Conservation (phyloP, 2,329 filamentous ascomycete species). For the Pseudogymnoascus sp. region DNA sequence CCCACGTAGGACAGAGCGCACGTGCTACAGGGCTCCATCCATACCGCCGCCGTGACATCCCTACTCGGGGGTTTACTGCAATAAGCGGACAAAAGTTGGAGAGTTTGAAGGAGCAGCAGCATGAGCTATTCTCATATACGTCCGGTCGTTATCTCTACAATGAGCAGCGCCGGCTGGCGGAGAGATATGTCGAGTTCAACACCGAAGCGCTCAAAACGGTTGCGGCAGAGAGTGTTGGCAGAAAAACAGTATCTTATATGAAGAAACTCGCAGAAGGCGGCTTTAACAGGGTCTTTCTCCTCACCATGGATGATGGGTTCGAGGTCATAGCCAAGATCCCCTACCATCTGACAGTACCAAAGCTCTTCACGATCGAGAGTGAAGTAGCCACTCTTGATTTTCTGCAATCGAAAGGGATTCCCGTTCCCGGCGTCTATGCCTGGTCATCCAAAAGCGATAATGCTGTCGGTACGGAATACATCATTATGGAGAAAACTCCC, state of each 20-base stretch:
- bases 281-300: slow-evolving; percentile 13
- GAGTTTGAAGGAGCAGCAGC: neutral
- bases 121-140: neutral
- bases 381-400: slow-evolving; percentile 17
- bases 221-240: slow-evolving; percentile 11
- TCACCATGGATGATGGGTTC: slow-evolving; percentile 13
- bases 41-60: neutral
- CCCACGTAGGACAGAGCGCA: too few species aligned
- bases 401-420: slow-evolving; percentile 28
- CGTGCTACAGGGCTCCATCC: neutral
- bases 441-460: slow-evolving; percentile 31
- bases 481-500: slow-evolving; percentile 31
- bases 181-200: slow-evolving; percentile 11
- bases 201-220: slow-evolving; percentile 10
- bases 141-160: slow-evolving; percentile 9
- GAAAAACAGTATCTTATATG: slow-evolving; percentile 3
- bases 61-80: neutral
- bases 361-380: slow-evolving; percentile 13
- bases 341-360: slow-evolving; percentile 11
- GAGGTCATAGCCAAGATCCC: slow-evolving; percentile 13
- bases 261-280: slow-evolving; percentile 22
- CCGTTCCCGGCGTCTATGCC: slow-evolving; percentile 35
- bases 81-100: neutral
- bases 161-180: slow-evolving; percentile 10
- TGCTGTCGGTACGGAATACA: slow-evolving; percentile 29